Conservation (phyloP, 805 yeast species). For the Lipomyces kockii region DNA sequence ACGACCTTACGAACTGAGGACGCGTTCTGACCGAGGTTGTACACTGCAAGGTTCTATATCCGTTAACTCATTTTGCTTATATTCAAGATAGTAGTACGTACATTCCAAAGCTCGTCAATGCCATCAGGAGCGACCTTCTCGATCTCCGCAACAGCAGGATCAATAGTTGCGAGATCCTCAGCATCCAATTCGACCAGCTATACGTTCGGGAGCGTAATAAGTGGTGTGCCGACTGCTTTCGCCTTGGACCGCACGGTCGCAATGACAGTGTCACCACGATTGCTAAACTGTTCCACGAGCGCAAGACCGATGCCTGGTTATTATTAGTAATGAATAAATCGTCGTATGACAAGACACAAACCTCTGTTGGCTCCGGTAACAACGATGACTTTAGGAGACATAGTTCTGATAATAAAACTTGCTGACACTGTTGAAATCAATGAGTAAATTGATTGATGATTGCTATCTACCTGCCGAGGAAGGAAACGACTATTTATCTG, state of each 20-base stretch:
- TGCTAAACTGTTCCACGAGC: not conserved
- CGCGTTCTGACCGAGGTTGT: not conserved
- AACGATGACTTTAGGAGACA: constrained; percentile 9
- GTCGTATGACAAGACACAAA: not conserved
- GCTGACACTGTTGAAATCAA: too few species aligned
- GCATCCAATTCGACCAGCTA: constrained; percentile 9
- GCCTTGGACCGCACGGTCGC: constrained; percentile 6
- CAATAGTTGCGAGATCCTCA: not conserved
- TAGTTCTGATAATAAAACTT: not conserved
- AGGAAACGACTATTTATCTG: too few species aligned
- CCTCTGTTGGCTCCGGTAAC: constrained; percentile 8
- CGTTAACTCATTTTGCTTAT: not conserved
- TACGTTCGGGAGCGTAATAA: not conserved
- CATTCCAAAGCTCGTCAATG: constrained; percentile 10
- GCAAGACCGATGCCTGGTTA: not conserved
- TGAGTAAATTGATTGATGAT: too few species aligned
- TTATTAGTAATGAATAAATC: not conserved
- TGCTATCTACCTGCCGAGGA: too few species aligned
- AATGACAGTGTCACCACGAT: constrained; percentile 7
- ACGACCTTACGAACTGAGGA: not conserved
- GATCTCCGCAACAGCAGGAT: not conserved
- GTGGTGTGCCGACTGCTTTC: not conserved
- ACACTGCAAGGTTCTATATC: not conserved
- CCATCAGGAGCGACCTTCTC: constrained; percentile 5
- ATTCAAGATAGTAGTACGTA: not conserved